A percentile compares a stretch with the other conserved stretches of the same genome.
Conservation (phyloP, 257 asterid genomes). For the Agastache rugosa region DNA sequence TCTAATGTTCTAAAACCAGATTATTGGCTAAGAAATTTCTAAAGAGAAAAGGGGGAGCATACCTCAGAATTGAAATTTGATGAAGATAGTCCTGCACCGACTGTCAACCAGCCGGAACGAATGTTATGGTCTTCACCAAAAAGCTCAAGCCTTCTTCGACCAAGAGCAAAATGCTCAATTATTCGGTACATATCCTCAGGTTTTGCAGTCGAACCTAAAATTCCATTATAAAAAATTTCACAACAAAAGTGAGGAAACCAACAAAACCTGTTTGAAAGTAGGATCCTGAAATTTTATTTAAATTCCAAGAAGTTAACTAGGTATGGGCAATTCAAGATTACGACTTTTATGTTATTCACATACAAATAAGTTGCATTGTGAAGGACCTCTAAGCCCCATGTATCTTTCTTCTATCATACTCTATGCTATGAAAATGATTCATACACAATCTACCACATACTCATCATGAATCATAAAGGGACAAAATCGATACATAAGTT, state of each 20-base stretch:
- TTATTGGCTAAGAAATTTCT: neutral
- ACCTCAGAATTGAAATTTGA: constrained; percentile 92
- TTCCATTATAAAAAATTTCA: constrained; percentile 31
- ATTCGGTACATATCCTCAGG: constrained; percentile 99
- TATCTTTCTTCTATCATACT: neutral
- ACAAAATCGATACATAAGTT: constrained; percentile 12
- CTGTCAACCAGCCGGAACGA: constrained; percentile 98
- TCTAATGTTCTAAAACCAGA: neutral
- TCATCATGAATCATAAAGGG: constrained; percentile 3
- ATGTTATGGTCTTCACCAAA: constrained; percentile 98
- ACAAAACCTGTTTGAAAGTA: constrained; percentile 23
- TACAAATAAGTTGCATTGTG: neutral
- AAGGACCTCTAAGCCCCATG: constrained; percentile 1
- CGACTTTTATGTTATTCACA: neutral
- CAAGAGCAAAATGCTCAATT: constrained; percentile 98
- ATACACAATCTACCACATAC: neutral
- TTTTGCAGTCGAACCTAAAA: constrained; percentile 90
- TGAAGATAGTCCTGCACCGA: constrained; percentile 90
- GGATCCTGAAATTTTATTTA: neutral
- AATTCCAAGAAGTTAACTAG: neutral
- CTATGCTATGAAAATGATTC: neutral
- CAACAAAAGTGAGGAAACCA: constrained; percentile 26
- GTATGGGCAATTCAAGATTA: constrained; percentile 18
- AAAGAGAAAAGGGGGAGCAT: constrained; percentile 23
- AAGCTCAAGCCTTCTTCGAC: constrained; percentile 98